Evolutionary conservation across 352 stramenopile species (phyloP).

Genomic region (Thraustochytrium sp.): DNA sequence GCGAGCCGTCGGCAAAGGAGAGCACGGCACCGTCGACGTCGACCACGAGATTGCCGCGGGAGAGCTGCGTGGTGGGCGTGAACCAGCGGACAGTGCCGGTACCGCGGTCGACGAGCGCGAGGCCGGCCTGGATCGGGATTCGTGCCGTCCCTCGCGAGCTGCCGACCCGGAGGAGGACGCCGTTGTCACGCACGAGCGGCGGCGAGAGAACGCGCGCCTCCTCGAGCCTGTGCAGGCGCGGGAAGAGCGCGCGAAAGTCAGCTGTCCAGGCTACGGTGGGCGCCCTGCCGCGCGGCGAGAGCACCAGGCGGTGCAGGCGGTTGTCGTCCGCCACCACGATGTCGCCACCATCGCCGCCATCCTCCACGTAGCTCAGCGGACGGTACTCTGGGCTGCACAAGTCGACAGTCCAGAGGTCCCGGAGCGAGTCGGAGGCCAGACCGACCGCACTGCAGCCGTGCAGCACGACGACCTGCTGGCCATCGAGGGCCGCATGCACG

Average conservation of each 20-base stretch:
- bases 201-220: constrained; percentile 11
- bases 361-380: not conserved
- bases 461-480: not conserved
- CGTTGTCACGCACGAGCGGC: not conserved
- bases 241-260: not conserved
- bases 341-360: not conserved
- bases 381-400: not conserved
- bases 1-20: not conserved
- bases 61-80: not conserved
- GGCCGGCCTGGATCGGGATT: not conserved
- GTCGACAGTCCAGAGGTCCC: not conserved
- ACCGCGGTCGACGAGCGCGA: constrained; percentile 1
- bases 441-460: not conserved
- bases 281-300: not conserved
- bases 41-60: not conserved
- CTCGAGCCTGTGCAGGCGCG: not conserved
- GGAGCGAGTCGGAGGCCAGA: not conserved
- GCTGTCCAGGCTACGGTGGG: not conserved
- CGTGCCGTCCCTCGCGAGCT: not conserved
- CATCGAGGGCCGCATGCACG: not conserved
- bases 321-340: not conserved
- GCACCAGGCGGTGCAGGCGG: not conserved
- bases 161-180: not conserved
- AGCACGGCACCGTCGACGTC: not conserved
- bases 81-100: not conserved